Percentiles rank a stretch among this genome's conserved stretches.
These are phyloP conservation scores for Darksidea phi DNA, from an alignment of 495 filamentous ascomycete genomes.

Conservation along the genomic window DNA sequence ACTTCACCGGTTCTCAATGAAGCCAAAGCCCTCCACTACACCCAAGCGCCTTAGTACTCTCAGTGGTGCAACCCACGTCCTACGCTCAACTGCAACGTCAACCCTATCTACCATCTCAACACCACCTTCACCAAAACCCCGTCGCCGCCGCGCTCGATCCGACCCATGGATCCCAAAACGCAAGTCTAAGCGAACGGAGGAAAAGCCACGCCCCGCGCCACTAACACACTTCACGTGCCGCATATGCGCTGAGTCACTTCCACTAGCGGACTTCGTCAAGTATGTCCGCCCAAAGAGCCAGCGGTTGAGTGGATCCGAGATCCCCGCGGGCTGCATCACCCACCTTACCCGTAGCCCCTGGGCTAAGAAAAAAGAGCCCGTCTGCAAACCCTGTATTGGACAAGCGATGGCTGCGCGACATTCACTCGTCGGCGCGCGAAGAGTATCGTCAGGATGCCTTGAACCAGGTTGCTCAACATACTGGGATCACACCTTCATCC, in stretches of 20 bases:
- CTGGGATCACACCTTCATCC: slow-evolving; percentile 4
- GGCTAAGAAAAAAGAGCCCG: slow-evolving; percentile 11
- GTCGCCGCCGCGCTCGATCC: neutral
- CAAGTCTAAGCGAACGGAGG: neutral
- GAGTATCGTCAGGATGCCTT: slow-evolving; percentile 7
- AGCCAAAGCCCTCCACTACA: no score
- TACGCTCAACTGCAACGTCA: neutral
- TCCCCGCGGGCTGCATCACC: slow-evolving; percentile 11
- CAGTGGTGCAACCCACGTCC: neutral
- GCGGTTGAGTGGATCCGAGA: neutral
- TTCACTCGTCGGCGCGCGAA: slow-evolving; percentile 9
- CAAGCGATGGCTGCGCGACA: slow-evolving; percentile 3
- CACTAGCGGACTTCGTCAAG: slow-evolving; percentile 3
- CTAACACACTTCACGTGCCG: slow-evolving; percentile 27
- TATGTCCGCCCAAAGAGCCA: neutral
- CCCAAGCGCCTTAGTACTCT: no score
- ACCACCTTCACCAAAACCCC: neutral
- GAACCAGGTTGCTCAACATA: slow-evolving; percentile 17
- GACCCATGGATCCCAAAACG: neutral
- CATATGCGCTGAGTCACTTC: slow-evolving; percentile 14
- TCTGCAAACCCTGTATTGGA: slow-evolving; percentile 20
- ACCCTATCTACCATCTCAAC: neutral
- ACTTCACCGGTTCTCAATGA: no score
- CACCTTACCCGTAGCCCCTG: slow-evolving; percentile 14
- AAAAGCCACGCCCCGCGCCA: neutral